phyloP scores from a whole-genome alignment of 2,329 filamentous ascomycete species.

The Ascocoryne sarcoides region DNA sequence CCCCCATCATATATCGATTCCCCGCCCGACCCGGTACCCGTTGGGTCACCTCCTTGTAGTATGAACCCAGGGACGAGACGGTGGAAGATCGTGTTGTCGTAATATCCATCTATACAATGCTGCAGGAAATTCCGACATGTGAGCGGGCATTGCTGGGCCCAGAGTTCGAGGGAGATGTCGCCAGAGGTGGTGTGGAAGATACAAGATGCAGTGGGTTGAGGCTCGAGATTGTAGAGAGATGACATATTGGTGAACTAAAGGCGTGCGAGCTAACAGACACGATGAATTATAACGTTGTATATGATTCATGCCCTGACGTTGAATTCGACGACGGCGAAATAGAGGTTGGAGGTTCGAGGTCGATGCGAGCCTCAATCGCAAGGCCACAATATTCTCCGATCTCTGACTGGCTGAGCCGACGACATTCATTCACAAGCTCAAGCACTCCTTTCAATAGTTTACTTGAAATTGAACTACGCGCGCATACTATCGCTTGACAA shows the following conservation, averaged over 20 bases:
- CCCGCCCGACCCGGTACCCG: slow-evolving; percentile 83
- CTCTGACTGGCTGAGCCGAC: too few relatives aligned
- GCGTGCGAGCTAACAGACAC: slow-evolving; percentile 22
- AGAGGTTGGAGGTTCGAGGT: too few relatives aligned
- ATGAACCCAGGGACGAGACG: slow-evolving; percentile 87
- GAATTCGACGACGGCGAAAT: too few relatives aligned
- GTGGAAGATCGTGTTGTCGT: slow-evolving; percentile 89
- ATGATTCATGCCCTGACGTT: too few relatives aligned
- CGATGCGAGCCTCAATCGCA: too few relatives aligned
- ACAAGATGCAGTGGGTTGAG: slow-evolving; percentile 85
- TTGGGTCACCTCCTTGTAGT: slow-evolving; percentile 89
- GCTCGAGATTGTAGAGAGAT: slow-evolving; percentile 86
- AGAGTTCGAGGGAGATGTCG: slow-evolving; percentile 85
- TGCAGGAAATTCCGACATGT: slow-evolving; percentile 94
- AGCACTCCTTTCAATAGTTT: too few relatives aligned
- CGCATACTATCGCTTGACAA: too few relatives aligned
- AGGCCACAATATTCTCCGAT: too few relatives aligned
- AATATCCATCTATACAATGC: slow-evolving; percentile 90
- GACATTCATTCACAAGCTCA: too few relatives aligned
- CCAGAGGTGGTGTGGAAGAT: slow-evolving; percentile 85
- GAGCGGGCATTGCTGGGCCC: slow-evolving; percentile 87
- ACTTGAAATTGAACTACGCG: too few relatives aligned
- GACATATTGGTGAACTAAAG: slow-evolving; percentile 52
- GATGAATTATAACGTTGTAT: too few relatives aligned
- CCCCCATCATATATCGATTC: slow-evolving; percentile 88